Conservation (phyloP, 2,329 filamentous ascomycete genomes). For the Magnaporthiopsis poae region DNA sequence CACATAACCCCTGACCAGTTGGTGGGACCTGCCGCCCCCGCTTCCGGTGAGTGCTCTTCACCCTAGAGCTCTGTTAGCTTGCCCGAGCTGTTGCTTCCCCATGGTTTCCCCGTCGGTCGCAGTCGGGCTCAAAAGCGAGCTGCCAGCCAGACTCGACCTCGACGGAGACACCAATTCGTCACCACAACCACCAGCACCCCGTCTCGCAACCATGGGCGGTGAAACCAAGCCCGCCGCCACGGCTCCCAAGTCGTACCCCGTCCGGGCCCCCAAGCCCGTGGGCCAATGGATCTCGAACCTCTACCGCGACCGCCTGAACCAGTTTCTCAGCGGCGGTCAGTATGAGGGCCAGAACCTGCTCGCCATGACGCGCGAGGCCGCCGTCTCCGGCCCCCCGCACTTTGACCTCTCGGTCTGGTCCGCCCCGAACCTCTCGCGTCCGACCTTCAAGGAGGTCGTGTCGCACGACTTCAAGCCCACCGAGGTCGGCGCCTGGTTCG, state of each 20-base stretch:
- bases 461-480: slow-evolving; percentile 65
- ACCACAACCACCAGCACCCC: neutral
- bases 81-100: neutral
- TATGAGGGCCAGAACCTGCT: slow-evolving; percentile 18
- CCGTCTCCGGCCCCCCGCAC: slow-evolving; percentile 57
- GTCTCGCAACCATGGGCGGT: slow-evolving; percentile 15
- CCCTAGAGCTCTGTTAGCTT: neutral
- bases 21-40: neutral
- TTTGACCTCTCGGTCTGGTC: slow-evolving; percentile 81
- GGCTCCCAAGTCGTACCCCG: slow-evolving; percentile 14
- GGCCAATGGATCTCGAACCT: slow-evolving; percentile 17
- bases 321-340: slow-evolving; percentile 16
- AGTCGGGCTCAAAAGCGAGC: neutral
- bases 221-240: slow-evolving; percentile 10
- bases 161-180: neutral
- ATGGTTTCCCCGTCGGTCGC: neutral
- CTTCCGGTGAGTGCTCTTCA: neutral
- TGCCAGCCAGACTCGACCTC: neutral
- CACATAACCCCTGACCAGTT: neutral
- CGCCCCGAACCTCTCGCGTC: slow-evolving; percentile 67
- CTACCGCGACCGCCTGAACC: slow-evolving; percentile 16
- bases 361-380: slow-evolving; percentile 61
- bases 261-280: slow-evolving; percentile 16
- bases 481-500: slow-evolving; percentile 68
- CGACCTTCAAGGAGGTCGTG: slow-evolving; percentile 77